phyloP scores from a whole-genome alignment of 2,329 filamentous ascomycete species.

The Didymella arachidicola region DNA sequence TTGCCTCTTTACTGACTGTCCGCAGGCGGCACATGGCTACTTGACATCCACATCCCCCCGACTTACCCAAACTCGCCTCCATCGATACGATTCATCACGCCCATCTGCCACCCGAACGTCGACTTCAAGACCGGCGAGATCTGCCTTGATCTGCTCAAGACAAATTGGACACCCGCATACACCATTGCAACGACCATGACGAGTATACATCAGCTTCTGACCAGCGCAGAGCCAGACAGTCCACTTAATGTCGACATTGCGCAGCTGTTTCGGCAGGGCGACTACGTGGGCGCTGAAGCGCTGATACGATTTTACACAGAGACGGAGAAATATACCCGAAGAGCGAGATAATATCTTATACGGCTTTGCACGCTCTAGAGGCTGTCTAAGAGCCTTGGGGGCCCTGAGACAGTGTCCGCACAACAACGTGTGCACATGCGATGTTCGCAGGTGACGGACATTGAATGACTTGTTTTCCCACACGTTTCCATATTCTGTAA shows the following conservation, averaged over 20 bases:
- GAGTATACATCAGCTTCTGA: slow-evolving; percentile 73
- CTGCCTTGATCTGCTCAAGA: slow-evolving; percentile 84
- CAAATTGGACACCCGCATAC: slow-evolving; percentile 84
- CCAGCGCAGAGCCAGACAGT: slow-evolving; percentile 73
- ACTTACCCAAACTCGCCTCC: slow-evolving; percentile 84
- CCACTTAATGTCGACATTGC: slow-evolving; percentile 83
- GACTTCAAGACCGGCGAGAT: slow-evolving; percentile 78
- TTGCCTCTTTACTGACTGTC: slow-evolving; percentile 1
- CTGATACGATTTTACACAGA: slow-evolving; percentile 76
- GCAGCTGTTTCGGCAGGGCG: slow-evolving; percentile 72
- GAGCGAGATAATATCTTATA: neutral
- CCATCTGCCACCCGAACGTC: slow-evolving; percentile 53
- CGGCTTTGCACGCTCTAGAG: neutral
- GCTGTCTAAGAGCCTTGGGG: neutral
- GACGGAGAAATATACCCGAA: slow-evolving; percentile 56
- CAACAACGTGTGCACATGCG: neutral
- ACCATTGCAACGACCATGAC: slow-evolving; percentile 78
- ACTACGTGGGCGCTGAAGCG: slow-evolving; percentile 70
- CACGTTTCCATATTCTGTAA: neutral
- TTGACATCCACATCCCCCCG: slow-evolving; percentile 76
- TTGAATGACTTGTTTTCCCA: neutral
- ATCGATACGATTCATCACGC: slow-evolving; percentile 76
- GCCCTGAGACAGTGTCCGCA: neutral
- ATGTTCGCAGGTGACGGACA: neutral
- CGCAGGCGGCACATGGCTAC: slow-evolving; percentile 78